Percentiles rank a stretch among this genome's conserved stretches.
phyloP scores from a whole-genome alignment of 768 basidiomycete genomes.

The Fistulinella prunicolor region DNA sequence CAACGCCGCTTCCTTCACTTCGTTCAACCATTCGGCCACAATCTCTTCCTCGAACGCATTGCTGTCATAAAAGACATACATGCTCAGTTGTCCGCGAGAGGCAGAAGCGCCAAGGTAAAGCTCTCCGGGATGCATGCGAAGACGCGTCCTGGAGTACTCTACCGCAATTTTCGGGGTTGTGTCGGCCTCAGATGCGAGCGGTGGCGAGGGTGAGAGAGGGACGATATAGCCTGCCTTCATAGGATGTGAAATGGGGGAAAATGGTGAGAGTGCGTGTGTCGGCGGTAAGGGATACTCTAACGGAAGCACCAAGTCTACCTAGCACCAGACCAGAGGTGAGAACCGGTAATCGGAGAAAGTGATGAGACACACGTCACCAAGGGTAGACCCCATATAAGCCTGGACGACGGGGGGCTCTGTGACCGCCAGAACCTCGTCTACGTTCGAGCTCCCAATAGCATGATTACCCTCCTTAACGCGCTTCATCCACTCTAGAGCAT shows the following conservation, averaged over 20 bases:
- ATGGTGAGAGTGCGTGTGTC: conserved; percentile 22
- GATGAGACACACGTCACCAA: conserved; percentile 28
- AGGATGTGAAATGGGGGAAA: conserved; percentile 14
- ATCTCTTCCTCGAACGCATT: conserved; percentile 44
- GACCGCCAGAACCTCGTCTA: conserved; percentile 2
- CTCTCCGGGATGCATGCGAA: conserved; percentile 46
- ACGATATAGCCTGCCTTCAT: conserved; percentile 5
- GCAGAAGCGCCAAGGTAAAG: conserved; percentile 42
- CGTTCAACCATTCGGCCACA: conserved; percentile 47
- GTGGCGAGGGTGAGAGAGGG: background rate
- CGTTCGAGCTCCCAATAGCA: background rate
- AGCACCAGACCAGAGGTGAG: background rate
- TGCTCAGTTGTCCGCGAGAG: conserved; percentile 28
- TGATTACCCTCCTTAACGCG: too few species aligned
- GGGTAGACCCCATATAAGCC: conserved; percentile 19
- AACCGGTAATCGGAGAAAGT: background rate
- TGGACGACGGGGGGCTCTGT: conserved; percentile 4
- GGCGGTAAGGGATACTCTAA: conserved; percentile 33
- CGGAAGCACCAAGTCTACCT: conserved; percentile 37
- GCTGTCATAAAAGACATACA: conserved; percentile 43
- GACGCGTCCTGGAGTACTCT: conserved; percentile 8
- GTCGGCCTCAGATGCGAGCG: background rate
- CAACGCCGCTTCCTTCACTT: conserved; percentile 35
- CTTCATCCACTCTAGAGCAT: too few species aligned
- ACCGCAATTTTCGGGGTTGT: conserved; percentile 10